Evolutionary conservation across 768 basidiomycete species (phyloP).

Genomic region (Serendipita sp.): DNA sequence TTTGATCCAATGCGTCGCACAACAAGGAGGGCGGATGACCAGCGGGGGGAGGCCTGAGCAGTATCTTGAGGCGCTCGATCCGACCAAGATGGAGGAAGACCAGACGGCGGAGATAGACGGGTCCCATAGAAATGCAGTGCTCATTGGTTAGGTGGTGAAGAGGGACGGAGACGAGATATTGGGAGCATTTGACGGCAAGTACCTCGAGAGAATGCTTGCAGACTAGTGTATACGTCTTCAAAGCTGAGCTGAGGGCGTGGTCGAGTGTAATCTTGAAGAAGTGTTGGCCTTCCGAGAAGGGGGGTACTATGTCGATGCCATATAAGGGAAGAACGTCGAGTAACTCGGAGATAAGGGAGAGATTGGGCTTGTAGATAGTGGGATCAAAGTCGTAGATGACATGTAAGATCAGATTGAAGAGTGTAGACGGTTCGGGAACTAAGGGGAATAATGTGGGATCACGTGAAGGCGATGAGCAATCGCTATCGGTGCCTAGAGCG

Average conservation of each 20-base stretch:
- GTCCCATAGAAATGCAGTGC: constrained; percentile 37
- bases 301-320: neutral
- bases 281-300: neutral
- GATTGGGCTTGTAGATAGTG: constrained; percentile 49
- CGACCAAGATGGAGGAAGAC: constrained; percentile 26
- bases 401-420: constrained; percentile 62
- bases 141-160: constrained; percentile 56
- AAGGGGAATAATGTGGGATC: neutral
- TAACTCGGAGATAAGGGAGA: neutral
- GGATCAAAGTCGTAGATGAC: constrained; percentile 56
- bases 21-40: constrained; percentile 52
- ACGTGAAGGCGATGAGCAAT: no score
- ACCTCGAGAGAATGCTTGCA: constrained; percentile 51
- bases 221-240: constrained; percentile 60
- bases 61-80: constrained; percentile 21
- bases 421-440: constrained; percentile 21
- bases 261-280: constrained; percentile 41
- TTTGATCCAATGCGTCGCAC: constrained; percentile 24
- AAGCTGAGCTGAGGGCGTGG: constrained; percentile 49
- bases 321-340: neutral
- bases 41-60: constrained; percentile 47
- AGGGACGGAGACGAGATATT: constrained; percentile 56
- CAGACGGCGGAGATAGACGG: constrained; percentile 28
- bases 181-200: constrained; percentile 59
- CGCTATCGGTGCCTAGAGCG: no score